A percentile compares a stretch with the other conserved stretches of the same genome.
These are phyloP conservation scores for Penicillium sp. DNA, from an alignment of 2,329 filamentous ascomycete species.

Conservation along the genomic window DNA sequence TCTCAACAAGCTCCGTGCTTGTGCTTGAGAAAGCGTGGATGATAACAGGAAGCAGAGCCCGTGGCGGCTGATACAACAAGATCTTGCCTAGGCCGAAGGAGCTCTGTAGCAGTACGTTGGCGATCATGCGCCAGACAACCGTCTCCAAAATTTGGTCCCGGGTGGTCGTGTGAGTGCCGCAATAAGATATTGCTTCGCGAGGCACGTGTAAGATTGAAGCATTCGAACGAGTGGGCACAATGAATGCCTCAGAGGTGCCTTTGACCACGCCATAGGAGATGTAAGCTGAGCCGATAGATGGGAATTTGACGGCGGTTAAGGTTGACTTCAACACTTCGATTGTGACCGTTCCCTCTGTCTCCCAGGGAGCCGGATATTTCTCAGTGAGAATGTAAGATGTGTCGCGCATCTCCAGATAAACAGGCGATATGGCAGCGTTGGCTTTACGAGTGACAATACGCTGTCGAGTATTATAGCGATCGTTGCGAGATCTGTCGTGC, in stretches of 20 bases:
- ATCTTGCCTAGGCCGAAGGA: neutral
- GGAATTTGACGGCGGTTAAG: neutral
- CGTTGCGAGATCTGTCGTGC: neutral
- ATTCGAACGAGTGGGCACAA: neutral
- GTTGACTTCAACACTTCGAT: neutral
- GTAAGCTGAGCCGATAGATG: neutral
- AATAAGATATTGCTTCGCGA: neutral
- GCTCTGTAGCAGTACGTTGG: neutral
- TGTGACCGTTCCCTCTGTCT: neutral
- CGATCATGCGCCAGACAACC: neutral
- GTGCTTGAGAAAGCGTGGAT: neutral
- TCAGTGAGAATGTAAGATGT: neutral
- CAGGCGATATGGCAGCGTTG: neutral
- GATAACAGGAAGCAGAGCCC: neutral
- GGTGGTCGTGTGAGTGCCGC: neutral
- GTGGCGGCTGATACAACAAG: neutral
- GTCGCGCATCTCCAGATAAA: neutral
- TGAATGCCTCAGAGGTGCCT: neutral
- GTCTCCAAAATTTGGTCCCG: neutral
- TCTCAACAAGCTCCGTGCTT: neutral
- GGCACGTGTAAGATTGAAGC: neutral
- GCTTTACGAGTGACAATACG: neutral
- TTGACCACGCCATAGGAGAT: neutral
- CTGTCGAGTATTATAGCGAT: constrained; percentile 1
- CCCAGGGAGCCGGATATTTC: neutral